Evolutionary conservation across 2,329 filamentous ascomycete genomes (phyloP).

Genomic region (Fusarium piperis): DNA sequence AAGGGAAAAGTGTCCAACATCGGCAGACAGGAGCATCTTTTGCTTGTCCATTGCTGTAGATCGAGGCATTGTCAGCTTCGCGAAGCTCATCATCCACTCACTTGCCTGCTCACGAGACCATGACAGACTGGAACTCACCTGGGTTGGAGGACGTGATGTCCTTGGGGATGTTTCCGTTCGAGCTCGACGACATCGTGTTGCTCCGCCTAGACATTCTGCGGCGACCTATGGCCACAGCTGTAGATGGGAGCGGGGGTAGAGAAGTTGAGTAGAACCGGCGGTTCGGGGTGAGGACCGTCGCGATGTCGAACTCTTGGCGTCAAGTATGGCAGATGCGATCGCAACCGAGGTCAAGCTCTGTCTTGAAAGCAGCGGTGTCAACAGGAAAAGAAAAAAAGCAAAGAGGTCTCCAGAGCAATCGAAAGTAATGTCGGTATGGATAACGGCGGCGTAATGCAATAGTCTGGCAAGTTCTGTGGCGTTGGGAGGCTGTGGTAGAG

Average conservation of each 20-base stretch:
- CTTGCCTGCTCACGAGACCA: not conserved
- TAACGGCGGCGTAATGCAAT: not conserved
- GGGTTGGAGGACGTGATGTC: slow-evolving; percentile 44
- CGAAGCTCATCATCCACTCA: not conserved
- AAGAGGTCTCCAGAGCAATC: not conserved
- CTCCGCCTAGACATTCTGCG: slow-evolving; percentile 71
- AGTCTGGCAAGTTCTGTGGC: not conserved
- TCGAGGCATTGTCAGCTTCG: slow-evolving; percentile 5
- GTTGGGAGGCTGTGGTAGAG: slow-evolving; percentile 6
- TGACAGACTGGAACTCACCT: slow-evolving; percentile 43
- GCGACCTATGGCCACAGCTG: not conserved
- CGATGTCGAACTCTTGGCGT: not conserved
- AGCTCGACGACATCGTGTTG: slow-evolving; percentile 48
- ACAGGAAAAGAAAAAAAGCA: not conserved
- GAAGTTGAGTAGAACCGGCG: not conserved
- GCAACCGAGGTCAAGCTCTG: slow-evolving; percentile 2
- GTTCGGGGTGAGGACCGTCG: not conserved
- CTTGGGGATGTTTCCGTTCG: slow-evolving; percentile 44
- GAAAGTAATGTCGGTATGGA: not conserved
- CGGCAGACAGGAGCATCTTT: slow-evolving; percentile 74
- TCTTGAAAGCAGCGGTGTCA: slow-evolving; percentile 16
- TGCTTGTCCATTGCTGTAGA: slow-evolving; percentile 75
- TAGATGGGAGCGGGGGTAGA: not conserved
- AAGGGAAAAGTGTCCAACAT: slow-evolving; percentile 78
- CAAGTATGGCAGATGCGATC: slow-evolving; percentile 8